Evolutionary conservation across 495 filamentous ascomycete genomes (phyloP).

Genomic region (Talaromyces proteolyticus): DNA sequence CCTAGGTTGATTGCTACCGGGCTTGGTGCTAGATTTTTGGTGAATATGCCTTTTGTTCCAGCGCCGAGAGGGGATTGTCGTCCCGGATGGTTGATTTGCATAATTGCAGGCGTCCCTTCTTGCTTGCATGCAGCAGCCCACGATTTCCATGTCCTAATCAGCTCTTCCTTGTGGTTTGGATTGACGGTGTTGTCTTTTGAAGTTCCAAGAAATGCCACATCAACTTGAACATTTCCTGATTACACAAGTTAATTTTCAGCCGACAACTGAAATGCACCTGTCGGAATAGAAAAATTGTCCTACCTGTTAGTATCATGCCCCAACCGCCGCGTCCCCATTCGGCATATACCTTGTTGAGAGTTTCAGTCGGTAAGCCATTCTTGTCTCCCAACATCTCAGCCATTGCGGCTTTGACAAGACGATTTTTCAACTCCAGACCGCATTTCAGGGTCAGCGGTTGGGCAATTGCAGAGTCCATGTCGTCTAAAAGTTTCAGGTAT

Average conservation of each 20-base stretch:
- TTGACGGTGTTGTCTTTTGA: slow-evolving; percentile 32
- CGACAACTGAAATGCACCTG: no score
- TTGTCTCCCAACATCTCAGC: slow-evolving; percentile 33
- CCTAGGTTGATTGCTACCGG: slow-evolving; percentile 35
- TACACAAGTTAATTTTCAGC: no score
- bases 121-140: slow-evolving; percentile 42
- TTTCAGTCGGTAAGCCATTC: slow-evolving; percentile 21
- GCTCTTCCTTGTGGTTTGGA: slow-evolving; percentile 5
- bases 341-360: slow-evolving; percentile 30
- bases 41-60: slow-evolving; percentile 38
- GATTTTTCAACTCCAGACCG: slow-evolving; percentile 47
- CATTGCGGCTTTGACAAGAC: slow-evolving; percentile 41
- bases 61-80: slow-evolving; percentile 44
- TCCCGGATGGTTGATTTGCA: slow-evolving; percentile 55
- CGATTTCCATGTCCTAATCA: slow-evolving; percentile 33
- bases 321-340: slow-evolving; percentile 46
- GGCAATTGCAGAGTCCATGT: neutral
- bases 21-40: slow-evolving; percentile 39
- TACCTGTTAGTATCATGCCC: slow-evolving; percentile 41
- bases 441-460: slow-evolving; percentile 14
- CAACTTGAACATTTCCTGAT: slow-evolving; percentile 51
- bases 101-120: slow-evolving; percentile 40
- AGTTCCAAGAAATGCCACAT: slow-evolving; percentile 41
- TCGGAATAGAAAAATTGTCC: neutral
- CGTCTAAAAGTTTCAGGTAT: no score